Conservation (phyloP, 2,329 filamentous ascomycete species). For the Pestalotiopsis sp. region DNA sequence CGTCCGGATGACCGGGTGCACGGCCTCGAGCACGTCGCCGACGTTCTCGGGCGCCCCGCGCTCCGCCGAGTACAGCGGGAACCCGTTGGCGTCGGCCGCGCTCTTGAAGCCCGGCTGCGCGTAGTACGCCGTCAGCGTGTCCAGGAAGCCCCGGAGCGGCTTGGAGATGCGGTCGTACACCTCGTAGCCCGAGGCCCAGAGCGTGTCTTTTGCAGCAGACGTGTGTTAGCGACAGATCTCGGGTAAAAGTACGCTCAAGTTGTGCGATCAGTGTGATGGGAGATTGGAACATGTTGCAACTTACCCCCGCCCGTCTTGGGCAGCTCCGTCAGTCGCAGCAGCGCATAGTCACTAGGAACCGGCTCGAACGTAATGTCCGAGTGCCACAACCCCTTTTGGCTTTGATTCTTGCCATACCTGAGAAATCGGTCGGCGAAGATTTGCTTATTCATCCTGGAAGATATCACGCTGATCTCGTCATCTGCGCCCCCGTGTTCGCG, state of each 20-base stretch:
- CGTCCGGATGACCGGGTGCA: conserved; percentile 60
- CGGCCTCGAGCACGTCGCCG: conserved; percentile 49
- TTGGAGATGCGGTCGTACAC: conserved; percentile 51
- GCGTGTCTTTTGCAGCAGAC: conserved; percentile 34
- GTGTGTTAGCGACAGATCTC: conserved; percentile 13
- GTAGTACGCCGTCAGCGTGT: conserved; percentile 46
- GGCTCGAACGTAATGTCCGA: conserved; percentile 61
- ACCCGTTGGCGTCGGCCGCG: conserved; percentile 40
- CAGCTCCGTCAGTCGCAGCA: conserved; percentile 47
- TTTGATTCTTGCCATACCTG: conserved; percentile 44
- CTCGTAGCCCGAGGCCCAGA: conserved; percentile 47
- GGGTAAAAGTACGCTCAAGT: not conserved
- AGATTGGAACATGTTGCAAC: not conserved
- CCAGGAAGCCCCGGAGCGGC: conserved; percentile 50
- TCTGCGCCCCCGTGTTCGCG: conserved; percentile 58
- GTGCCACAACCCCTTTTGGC: conserved; percentile 49
- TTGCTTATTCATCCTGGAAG: conserved; percentile 56
- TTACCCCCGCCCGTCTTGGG: conserved; percentile 47
- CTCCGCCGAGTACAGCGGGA: conserved; percentile 46
- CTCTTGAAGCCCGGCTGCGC: conserved; percentile 43
- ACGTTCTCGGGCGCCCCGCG: conserved; percentile 58
- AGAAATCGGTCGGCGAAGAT: conserved; percentile 45
- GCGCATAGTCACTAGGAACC: conserved; percentile 57
- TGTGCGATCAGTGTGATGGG: not conserved
- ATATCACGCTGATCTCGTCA: conserved; percentile 66